Evolutionary conservation across 1,284 basidiomycete genomes (phyloP).

Genomic region (Rhizoctonia solani): DNA sequence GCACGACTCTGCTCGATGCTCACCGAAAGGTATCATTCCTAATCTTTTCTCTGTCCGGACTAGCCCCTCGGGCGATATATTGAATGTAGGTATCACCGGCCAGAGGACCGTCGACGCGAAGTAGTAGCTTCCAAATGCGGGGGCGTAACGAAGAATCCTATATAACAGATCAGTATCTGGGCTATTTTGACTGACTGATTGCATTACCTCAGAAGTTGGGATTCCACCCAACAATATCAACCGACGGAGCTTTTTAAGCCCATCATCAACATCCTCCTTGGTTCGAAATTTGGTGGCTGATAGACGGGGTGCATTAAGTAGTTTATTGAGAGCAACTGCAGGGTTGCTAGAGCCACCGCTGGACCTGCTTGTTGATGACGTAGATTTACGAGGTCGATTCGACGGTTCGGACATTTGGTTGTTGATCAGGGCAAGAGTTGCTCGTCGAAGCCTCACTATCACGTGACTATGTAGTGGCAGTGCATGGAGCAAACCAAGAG

Average conservation of each 20-base stretch:
- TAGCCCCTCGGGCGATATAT: conserved; percentile 83
- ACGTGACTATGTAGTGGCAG: background rate
- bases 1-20: conserved; percentile 16
- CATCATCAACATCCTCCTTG: conserved; percentile 73
- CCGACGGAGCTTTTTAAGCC: conserved; percentile 76
- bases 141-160: conserved; percentile 77
- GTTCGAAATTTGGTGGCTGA: conserved; percentile 59
- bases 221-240: conserved; percentile 88
- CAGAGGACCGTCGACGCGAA: conserved; percentile 72
- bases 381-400: conserved; percentile 13
- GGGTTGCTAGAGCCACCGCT: conserved; percentile 11
- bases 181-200: conserved; percentile 35
- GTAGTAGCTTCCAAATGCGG: conserved; percentile 89
- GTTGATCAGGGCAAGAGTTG: background rate
- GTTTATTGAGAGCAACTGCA: conserved; percentile 64
- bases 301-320: conserved; percentile 67
- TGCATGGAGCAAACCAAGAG: background rate
- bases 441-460: background rate
- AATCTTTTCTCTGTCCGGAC: conserved; percentile 87
- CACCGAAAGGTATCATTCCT: conserved; percentile 80
- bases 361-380: conserved; percentile 6
- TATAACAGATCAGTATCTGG: conserved; percentile 6
- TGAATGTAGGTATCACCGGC: conserved; percentile 75
- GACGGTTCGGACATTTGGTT: conserved; percentile 19
- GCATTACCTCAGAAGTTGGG: conserved; percentile 62